These are phyloP conservation scores for Closterium sp. DNA, from an alignment of 139 green algal genomes.

Conservation along the genomic window DNA sequence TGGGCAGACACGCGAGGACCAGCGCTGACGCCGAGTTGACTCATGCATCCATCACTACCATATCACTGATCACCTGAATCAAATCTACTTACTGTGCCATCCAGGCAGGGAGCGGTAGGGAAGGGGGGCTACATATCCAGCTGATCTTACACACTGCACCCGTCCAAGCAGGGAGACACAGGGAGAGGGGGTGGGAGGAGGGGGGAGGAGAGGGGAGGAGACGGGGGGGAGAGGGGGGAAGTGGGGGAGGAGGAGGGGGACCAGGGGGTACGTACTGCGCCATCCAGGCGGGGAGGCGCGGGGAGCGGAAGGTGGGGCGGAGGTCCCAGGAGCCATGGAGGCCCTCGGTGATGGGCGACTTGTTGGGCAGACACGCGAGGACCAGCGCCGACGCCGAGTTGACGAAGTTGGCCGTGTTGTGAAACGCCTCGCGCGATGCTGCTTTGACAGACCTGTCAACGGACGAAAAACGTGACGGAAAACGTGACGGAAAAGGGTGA, in stretches of 20 bases:
- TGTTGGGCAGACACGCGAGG: slow-evolving; percentile 4
- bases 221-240: too few relatives aligned
- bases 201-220: too few relatives aligned
- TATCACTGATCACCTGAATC: not conserved
- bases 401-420: slow-evolving; percentile 44
- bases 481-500: not conserved
- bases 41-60: too few relatives aligned
- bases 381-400: slow-evolving; percentile 23
- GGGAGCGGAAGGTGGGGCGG: slow-evolving; percentile 15
- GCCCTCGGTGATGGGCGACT: slow-evolving; percentile 1
- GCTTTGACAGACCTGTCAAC: slow-evolving; percentile 42
- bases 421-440: slow-evolving; percentile 40
- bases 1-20: slow-evolving; percentile 9
- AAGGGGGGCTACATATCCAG: too few relatives aligned
- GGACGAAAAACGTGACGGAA: not conserved
- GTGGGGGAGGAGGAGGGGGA: too few relatives aligned
- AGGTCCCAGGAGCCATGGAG: slow-evolving; percentile 13
- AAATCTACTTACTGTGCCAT: too few relatives aligned
- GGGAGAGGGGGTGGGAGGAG: too few relatives aligned
- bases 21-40: slow-evolving; percentile 30
- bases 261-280: too few relatives aligned
- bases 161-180: too few relatives aligned
- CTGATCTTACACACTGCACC: too few relatives aligned
- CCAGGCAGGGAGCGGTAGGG: too few relatives aligned
- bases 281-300: slow-evolving; percentile 30